Percentiles rank a stretch among this genome's conserved stretches.
Evolutionary conservation across 257 asterid species (phyloP).

Genomic region (Scutellaria baicalensis): DNA sequence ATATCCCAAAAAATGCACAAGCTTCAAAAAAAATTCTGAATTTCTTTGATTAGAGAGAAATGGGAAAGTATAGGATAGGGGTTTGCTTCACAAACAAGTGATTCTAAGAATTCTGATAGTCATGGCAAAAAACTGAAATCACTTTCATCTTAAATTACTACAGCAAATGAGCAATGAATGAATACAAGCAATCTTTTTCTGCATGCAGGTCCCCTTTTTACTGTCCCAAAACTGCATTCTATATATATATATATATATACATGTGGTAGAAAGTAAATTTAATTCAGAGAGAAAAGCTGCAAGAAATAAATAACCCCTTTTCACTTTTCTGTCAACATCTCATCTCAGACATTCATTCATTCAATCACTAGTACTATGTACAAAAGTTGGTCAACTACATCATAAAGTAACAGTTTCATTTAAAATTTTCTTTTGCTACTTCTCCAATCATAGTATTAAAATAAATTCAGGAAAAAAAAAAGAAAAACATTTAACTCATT

Average conservation of each 20-base stretch:
- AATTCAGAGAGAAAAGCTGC: constrained; percentile 21
- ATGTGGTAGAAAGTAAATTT: constrained; percentile 17
- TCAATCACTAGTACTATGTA: constrained; percentile 16
- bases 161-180: background rate
- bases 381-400: constrained; percentile 6
- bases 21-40: constrained; percentile 6
- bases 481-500: too few relatives aligned
- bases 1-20: constrained; percentile 5
- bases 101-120: constrained; percentile 14
- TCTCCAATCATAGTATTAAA: too few relatives aligned
- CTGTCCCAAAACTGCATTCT: constrained; percentile 11
- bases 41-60: background rate
- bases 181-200: constrained; percentile 7
- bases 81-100: constrained; percentile 50
- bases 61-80: constrained; percentile 12
- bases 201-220: constrained; percentile 26
- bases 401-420: background rate
- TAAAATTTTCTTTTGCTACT: too few relatives aligned
- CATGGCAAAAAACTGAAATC: background rate
- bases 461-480: too few relatives aligned
- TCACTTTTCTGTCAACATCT: constrained; percentile 3
- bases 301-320: background rate
- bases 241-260: too few relatives aligned
- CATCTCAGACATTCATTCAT: constrained; percentile 20
- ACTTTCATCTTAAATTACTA: background rate